Base-by-base conservation (phyloP, 495 filamentous ascomycete species). In the Hypoxylon cercidicola region DNA sequence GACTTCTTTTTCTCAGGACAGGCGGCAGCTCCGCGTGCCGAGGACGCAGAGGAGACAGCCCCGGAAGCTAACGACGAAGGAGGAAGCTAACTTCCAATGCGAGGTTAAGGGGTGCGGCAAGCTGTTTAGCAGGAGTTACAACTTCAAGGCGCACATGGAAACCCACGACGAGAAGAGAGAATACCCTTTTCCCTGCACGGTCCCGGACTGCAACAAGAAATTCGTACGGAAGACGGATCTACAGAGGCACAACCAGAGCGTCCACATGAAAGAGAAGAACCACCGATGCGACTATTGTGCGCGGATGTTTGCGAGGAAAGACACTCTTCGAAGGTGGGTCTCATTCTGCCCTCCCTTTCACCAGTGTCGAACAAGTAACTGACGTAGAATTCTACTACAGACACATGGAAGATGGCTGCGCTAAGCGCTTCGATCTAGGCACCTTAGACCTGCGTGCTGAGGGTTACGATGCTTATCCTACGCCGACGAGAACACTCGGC, bases 111-210 rank as follows among this genome's bases (percentile, higher is more conserved):
- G 82, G 13, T 98, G 94, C 74, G 89, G 89, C 19, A 89, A 88
- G 76, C 82, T 87, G 7, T 98, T 97, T 72, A 91, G 91, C 60
- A 79, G 94, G 51, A 90, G 87, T 70, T 97, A 93, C 78, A 98
- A 98, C 78, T 92, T 89, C 75, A 92, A 90, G 71, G 88, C 91
- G 53, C 94, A 98, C 75, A 83, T 95, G 82, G 92, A 95, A 71
- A 94, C 87, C 7, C 94, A 98, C 76, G 88, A 97, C 74, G 89
- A 93, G 2, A 84, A 82, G 48, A 81, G 87, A 50, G 87, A 85
- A 63, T 88, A 89, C 67, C 86, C 87, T 0, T 88, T 91, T 74
- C 77, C 81, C 4, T 98, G 93, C 75, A 75, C 73, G 11, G 75
- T 84, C 34, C 73, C 84, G 44, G 78, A 85, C 60, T 95, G 90